phyloP scores from a whole-genome alignment of 148 eudicot genomes.

The Vaccinium vitisidaea region DNA sequence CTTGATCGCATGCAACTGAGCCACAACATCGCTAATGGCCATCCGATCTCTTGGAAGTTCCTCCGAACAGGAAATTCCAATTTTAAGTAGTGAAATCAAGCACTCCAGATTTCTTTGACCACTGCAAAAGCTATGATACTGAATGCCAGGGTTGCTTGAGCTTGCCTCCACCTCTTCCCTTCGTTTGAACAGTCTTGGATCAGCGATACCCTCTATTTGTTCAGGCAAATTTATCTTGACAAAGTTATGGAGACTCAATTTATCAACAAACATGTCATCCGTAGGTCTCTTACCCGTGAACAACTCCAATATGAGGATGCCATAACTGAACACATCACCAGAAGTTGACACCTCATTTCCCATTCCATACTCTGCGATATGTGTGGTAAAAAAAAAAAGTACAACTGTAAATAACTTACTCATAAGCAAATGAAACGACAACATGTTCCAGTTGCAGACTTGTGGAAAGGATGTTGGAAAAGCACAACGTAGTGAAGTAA shows the following conservation, averaged over 20 bases:
- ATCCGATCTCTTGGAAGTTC: constrained; percentile 4
- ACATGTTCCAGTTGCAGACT: not conserved
- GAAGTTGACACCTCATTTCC: not conserved
- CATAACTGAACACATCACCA: not conserved
- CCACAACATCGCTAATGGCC: not conserved
- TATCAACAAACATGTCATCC: not conserved
- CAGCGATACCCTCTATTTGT: not conserved
- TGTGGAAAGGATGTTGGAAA: not conserved
- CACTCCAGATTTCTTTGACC: not conserved
- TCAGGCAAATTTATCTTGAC: not conserved
- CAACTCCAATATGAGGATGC: not conserved
- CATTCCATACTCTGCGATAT: not conserved
- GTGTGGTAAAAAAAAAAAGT: not conserved
- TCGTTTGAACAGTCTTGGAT: not conserved
- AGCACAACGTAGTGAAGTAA: no score
- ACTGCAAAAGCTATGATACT: no score
- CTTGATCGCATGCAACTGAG: not conserved
- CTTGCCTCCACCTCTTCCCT: not conserved
- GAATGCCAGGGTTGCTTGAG: not conserved
- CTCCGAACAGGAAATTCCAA: not conserved
- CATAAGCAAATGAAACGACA: not conserved
- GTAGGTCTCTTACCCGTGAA: not conserved
- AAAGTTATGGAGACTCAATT: not conserved
- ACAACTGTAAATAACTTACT: not conserved
- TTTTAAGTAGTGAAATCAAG: not conserved